phyloP scores from a whole-genome alignment of 2,329 filamentous ascomycete genomes.

The Alternaria arborescens region DNA sequence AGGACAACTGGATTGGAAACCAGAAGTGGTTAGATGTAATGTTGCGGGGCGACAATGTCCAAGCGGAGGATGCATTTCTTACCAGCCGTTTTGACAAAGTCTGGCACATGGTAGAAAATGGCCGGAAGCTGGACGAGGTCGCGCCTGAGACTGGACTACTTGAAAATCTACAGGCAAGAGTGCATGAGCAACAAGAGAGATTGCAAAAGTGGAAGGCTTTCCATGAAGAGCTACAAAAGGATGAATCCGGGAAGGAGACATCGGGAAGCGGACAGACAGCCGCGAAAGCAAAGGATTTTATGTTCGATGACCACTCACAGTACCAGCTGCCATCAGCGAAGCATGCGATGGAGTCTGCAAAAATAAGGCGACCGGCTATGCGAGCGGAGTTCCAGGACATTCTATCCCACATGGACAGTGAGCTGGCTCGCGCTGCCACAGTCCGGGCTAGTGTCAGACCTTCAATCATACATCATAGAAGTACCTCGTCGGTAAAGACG shows the following conservation, averaged over 20 bases:
- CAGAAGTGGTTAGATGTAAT: slow-evolving; percentile 77
- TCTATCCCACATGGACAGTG: slow-evolving; percentile 41
- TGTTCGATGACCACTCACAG: slow-evolving; percentile 45
- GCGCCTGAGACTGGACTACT: slow-evolving; percentile 64
- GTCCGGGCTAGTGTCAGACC: slow-evolving; percentile 25
- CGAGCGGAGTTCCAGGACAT: slow-evolving; percentile 36
- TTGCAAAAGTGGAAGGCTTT: slow-evolving; percentile 79
- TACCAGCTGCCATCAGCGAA: slow-evolving; percentile 37
- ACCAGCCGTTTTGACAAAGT: slow-evolving; percentile 73
- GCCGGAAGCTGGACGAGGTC: slow-evolving; percentile 66
- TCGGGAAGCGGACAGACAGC: slow-evolving; percentile 9
- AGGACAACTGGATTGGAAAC: slow-evolving; percentile 81
- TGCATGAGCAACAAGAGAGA: slow-evolving; percentile 72
- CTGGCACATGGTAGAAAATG: slow-evolving; percentile 72
- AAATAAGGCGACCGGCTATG: slow-evolving; percentile 19
- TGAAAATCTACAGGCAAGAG: slow-evolving; percentile 74
- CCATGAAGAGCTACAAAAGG: slow-evolving; percentile 53
- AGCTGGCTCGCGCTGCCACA: slow-evolving; percentile 34
- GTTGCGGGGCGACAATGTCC: slow-evolving; percentile 69
- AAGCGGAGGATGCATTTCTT: slow-evolving; percentile 69
- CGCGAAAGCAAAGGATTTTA: slow-evolving; percentile 28
- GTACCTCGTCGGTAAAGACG: slow-evolving; percentile 30
- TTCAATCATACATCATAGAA: slow-evolving; percentile 22
- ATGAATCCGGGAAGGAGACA: slow-evolving; percentile 9
- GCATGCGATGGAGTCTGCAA: slow-evolving; percentile 10